Evolutionary conservation across 78 protist species (phyloP), one percentile per base, ranked within the genome.

Genomic region (Mantamonas sphyraenae): DNA sequence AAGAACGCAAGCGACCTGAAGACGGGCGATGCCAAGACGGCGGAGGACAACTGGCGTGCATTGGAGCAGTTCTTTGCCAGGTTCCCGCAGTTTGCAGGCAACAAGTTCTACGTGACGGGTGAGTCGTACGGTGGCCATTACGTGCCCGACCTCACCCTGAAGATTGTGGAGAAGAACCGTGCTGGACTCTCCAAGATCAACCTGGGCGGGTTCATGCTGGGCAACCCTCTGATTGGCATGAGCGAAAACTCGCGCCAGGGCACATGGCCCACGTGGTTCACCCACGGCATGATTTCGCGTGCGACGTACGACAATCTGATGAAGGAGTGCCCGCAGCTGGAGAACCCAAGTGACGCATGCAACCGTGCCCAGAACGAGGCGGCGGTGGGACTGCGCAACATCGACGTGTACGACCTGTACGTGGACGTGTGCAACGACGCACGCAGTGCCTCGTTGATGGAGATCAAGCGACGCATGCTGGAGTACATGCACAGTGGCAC

Each of bases 81-180:
- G 45, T 83, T 77, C 64, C 77, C 82, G 4, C 58, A 56, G 51
- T 77, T 55, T 53, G 8, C 9, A 33, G 1, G 3, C 39, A 74
- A 71, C 45, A 37, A 47, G 34, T 71, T 83, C 40, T 77, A 35
- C 79, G 4, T 77, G 37, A 51, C 74, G 17, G 87, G 82, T 31
- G 87, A 83, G 74, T 42, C 68, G 51, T 83, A 83, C 64, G 87
- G 73, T 0, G 87, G 87, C 22, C 58, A 38, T 26, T 83, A 83
- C 83, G 76, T 80, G 3, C 82, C 87, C 37, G 22, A 3, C 30
- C 57, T 70, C 50, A 64, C 79, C 35, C 17, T 33, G 58, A 8
- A 51, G 39, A 38, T 51, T 4, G 42, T 67, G 2, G 35, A 17
- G 31, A 26, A 34, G 51, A 57, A 57, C 62, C 62, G 39, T 30